Evolutionary conservation across 768 basidiomycete species (phyloP), one percentile per base, ranked within the genome.

Genomic region (Cystobasidium ongulense): DNA sequence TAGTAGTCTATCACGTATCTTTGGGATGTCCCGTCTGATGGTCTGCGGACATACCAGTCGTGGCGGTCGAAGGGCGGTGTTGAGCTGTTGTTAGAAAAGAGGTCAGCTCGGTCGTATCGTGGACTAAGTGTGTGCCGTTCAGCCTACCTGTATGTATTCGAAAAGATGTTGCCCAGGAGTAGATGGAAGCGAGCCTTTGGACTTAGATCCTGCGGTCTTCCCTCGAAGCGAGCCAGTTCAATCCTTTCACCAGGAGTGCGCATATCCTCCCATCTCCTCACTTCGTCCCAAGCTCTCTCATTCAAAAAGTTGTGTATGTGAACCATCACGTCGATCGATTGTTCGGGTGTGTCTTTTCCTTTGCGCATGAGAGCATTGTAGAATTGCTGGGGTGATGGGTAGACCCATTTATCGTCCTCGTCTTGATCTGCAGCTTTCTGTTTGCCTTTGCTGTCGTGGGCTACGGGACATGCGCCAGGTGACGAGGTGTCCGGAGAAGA

Each of bases 331-430:
- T 93, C 94, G 54, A 97, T 86, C 81, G 92, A 89, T 78, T 97
- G 92, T 81, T 94, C 93, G 0, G 93, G 92, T 1, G 96, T 95
- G 81, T 95, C 93, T 90, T 90, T 92, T 1, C 96, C 96, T 80
- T 99, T 99, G 74, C 95, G 87, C 72, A 88, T 86, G 89, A 99
- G 93, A 23, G 96, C 95, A n/a, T 90, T 85, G 81, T 90, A 98
- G 85, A 99, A 99, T 82, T 97, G 95, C n/a, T 90, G 87, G 80
- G 97, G 92, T 23, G 95, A 97, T 27, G 96, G 96, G 82, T 99
- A 99, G 61, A 96, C 90, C 96, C 96, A 99, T 72, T 92, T 89
- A 52, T 84, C 77, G 23, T 79, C 85, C 62, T 87, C 86, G 50
- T 84, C 81, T 23, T 83, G 80, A 35, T 74, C 75, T 39, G 66